phyloP scores from a whole-genome alignment of 192 early-diverging fungal species.

The Gryganskiella cystojenkinii region DNA sequence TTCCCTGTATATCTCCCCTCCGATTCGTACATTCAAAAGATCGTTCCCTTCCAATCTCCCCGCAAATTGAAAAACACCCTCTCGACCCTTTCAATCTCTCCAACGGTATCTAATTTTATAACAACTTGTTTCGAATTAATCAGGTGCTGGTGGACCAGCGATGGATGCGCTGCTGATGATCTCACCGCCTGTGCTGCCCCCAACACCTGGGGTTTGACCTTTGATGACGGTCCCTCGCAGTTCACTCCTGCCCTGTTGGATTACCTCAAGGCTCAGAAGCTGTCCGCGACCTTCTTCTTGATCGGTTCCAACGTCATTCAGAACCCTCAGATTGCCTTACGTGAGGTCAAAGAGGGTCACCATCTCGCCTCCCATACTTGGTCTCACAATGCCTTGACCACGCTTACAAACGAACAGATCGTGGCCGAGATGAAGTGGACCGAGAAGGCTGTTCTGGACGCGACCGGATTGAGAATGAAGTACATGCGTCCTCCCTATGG shows the following conservation, averaged over 20 bases:
- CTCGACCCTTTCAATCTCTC: not conserved
- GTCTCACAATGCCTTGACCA: slow-evolving; percentile 68
- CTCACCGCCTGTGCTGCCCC: slow-evolving; percentile 56
- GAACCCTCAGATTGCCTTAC: slow-evolving; percentile 55
- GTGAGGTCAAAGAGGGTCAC: slow-evolving; percentile 59
- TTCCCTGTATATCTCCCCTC: too few species aligned
- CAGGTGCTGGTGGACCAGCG: slow-evolving; percentile 58
- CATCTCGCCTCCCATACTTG: slow-evolving; percentile 73
- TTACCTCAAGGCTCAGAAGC: slow-evolving; percentile 54
- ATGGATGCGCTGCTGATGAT: slow-evolving; percentile 56
- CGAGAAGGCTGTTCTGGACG: slow-evolving; percentile 63
- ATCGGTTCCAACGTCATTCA: slow-evolving; percentile 62
- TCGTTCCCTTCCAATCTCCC: not conserved
- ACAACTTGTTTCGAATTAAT: not conserved
- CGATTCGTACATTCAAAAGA: not conserved
- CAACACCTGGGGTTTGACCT: slow-evolving; percentile 65
- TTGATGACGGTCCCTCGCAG: slow-evolving; percentile 64
- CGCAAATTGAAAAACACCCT: not conserved
- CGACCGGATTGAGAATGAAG: slow-evolving; percentile 64
- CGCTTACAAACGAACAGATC: slow-evolving; percentile 56
- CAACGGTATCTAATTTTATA: not conserved
- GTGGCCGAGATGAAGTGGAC: slow-evolving; percentile 78
- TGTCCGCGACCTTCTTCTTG: slow-evolving; percentile 65
- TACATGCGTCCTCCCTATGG: slow-evolving; percentile 75
- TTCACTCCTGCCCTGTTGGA: slow-evolving; percentile 57